A percentile compares a stretch with the other conserved stretches of the same genome.
phyloP scores from a whole-genome alignment of 2,329 filamentous ascomycete genomes.

The Spiromastix sp. region DNA sequence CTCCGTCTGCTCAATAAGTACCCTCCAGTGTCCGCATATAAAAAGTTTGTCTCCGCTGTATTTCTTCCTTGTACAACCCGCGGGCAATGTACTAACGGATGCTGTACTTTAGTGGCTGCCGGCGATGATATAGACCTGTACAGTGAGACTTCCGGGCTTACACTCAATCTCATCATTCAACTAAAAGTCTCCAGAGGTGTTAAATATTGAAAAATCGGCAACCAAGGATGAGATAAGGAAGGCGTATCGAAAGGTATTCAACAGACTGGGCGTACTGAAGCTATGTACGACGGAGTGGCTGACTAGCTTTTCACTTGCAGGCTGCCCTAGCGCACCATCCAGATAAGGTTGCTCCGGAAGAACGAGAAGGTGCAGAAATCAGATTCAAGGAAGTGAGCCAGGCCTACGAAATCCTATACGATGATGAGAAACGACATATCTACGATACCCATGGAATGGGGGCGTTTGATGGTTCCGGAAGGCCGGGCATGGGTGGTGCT shows the following conservation, averaged over 20 bases:
- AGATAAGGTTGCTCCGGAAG: slow-evolving; percentile 84
- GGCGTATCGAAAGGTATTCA: slow-evolving; percentile 79
- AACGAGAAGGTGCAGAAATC: slow-evolving; percentile 64
- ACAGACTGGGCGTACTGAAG: no score
- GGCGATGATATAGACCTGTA: slow-evolving; percentile 50
- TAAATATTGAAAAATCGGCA: slow-evolving; percentile 63
- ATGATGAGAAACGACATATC: slow-evolving; percentile 83
- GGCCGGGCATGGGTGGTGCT: slow-evolving; percentile 50
- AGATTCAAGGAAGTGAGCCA: slow-evolving; percentile 89
- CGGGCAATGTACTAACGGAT: slow-evolving; percentile 1
- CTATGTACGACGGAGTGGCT: no score
- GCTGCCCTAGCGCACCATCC: slow-evolving; percentile 82
- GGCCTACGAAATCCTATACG: slow-evolving; percentile 94
- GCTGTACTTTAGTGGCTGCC: slow-evolving; percentile 20
- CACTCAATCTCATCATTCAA: background rate
- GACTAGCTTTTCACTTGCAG: slow-evolving; percentile 34
- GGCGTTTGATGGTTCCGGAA: slow-evolving; percentile 73
- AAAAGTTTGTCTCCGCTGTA: no score
- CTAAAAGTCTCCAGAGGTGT: slow-evolving; percentile 50
- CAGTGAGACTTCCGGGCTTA: slow-evolving; percentile 43
- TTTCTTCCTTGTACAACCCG: background rate
- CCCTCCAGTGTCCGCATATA: no score
- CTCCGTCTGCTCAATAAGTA: no score
- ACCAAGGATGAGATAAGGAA: slow-evolving; percentile 81
- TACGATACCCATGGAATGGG: slow-evolving; percentile 96